Evolutionary conservation across 2,329 filamentous ascomycete species (phyloP).

Genomic region (Epichloe festucae): DNA sequence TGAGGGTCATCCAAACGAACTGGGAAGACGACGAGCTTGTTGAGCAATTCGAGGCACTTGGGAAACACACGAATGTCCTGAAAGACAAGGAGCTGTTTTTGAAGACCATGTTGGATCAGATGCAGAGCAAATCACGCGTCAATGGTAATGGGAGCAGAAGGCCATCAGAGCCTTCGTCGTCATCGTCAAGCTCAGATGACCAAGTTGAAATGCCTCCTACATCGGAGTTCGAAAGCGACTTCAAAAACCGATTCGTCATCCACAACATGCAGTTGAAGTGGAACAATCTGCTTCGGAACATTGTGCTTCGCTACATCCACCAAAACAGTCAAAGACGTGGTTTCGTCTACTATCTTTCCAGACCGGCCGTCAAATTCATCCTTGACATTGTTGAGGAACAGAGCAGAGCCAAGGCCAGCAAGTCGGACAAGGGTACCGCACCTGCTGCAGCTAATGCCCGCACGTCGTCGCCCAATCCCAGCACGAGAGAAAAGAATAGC

Average conservation of each 20-base stretch:
- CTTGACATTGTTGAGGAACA: constrained; percentile 95
- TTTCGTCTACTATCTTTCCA: constrained; percentile 95
- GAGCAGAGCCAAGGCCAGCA: constrained; percentile 48
- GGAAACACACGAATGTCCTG: constrained; percentile 41
- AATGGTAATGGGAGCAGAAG: constrained; percentile 15
- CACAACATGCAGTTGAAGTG: constrained; percentile 97
- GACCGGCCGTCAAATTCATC: constrained; percentile 93
- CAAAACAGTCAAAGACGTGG: constrained; percentile 92
- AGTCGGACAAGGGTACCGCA: constrained; percentile 13
- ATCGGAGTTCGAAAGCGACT: constrained; percentile 81
- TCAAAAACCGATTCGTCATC: constrained; percentile 95
- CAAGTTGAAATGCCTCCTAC: constrained; percentile 55
- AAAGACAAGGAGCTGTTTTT: constrained; percentile 45
- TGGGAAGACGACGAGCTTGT: constrained; percentile 36
- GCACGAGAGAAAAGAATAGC: constrained; percentile 41
- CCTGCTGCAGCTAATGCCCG: constrained; percentile 16
- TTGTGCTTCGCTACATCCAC: constrained; percentile 92
- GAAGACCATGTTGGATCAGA: constrained; percentile 43
- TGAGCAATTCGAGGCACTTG: constrained; percentile 47
- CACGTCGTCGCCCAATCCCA: constrained; percentile 24
- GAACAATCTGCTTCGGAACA: constrained; percentile 93
- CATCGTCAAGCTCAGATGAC: constrained; percentile 11
- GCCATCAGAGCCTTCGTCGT: constrained; percentile 24
- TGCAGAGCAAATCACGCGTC: constrained; percentile 25
- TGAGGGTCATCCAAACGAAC: constrained; percentile 44